These are phyloP conservation scores for Collybia mongolica DNA, from an alignment of 768 basidiomycete species.

Conservation along the genomic window DNA sequence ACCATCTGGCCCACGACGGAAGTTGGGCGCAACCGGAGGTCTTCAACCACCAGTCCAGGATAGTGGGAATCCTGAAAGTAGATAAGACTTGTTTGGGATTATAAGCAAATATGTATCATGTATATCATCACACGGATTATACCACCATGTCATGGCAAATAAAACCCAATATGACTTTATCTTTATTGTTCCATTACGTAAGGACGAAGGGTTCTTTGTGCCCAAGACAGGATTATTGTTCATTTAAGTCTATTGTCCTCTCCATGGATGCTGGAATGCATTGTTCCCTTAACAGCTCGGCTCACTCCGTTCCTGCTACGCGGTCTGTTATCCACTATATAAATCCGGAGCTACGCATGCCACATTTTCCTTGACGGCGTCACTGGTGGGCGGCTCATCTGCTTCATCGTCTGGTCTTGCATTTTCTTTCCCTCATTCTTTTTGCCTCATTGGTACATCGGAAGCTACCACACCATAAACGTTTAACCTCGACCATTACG, in stretches of 20 bases:
- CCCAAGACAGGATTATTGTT: neutral
- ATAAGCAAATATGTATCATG: too few relatives aligned
- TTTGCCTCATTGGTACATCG: neutral
- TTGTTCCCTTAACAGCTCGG: constrained; percentile 7
- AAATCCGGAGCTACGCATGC: neutral
- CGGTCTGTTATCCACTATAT: neutral
- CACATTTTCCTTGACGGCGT: constrained; percentile 9
- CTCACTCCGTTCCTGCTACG: constrained; percentile 1
- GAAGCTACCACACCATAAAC: neutral
- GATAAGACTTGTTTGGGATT: too few relatives aligned
- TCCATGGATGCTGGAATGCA: neutral
- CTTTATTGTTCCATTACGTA: neutral
- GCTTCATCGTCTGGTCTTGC: neutral
- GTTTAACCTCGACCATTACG: neutral
- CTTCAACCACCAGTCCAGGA: constrained; percentile 1
- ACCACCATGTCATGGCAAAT: too few relatives aligned
- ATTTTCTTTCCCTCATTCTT: constrained; percentile 2
- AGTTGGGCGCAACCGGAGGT: constrained; percentile 9
- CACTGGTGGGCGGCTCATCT: constrained; percentile 17
- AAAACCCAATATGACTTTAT: too few relatives aligned
- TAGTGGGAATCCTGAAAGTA: too few relatives aligned
- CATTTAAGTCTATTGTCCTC: constrained; percentile 5
- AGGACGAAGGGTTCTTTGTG: neutral
- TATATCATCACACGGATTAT: too few relatives aligned
- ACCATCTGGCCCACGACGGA: constrained; percentile 35